Evolutionary conservation across 164 flowering plant species (phyloP).

Genomic region (Tetrastigma voinierianum): DNA sequence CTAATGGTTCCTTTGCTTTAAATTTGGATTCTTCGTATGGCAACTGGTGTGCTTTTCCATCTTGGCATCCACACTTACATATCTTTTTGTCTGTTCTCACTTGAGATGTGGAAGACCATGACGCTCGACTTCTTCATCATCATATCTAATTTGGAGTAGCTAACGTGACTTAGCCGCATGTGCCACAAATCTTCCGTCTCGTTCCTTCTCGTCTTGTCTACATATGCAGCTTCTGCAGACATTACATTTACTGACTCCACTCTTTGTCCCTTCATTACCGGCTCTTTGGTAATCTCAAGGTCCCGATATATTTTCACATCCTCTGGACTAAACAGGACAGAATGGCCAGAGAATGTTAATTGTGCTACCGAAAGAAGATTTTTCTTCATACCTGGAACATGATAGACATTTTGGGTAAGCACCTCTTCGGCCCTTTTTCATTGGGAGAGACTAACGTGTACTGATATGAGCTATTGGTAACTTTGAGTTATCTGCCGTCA

Average conservation of each 20-base stretch:
- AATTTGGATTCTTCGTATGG: slow-evolving; percentile 22
- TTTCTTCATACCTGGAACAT: no score
- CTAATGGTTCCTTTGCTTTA: no score
- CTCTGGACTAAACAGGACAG: slow-evolving; percentile 16
- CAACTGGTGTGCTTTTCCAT: no score
- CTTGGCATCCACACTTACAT: slow-evolving; percentile 17
- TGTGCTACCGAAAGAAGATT: no score
- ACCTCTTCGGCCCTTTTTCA: no score
- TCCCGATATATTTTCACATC: slow-evolving; percentile 15
- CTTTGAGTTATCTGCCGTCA: no score
- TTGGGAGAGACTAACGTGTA: no score
- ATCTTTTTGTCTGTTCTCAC: slow-evolving; percentile 7
- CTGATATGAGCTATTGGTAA: no score
- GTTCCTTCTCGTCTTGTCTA: slow-evolving; percentile 11
- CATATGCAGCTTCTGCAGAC: slow-evolving; percentile 11
- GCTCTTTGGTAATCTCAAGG: no score
- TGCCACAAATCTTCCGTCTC: slow-evolving; percentile 12
- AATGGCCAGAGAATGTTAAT: slow-evolving; percentile 9
- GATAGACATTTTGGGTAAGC: no score
- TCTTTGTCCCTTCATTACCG: slow-evolving; percentile 2
- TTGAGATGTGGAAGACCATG: slow-evolving; percentile 18
- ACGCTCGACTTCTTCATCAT: slow-evolving; percentile 15
- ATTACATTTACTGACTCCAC: slow-evolving; percentile 18
- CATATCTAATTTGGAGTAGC: not conserved
- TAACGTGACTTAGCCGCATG: no score